A percentile compares a stretch with the other conserved stretches of the same genome.
These are phyloP conservation scores for Umbelopsis sp. DNA, from an alignment of 371 early-diverging fungal genomes.

Conservation along the genomic window DNA sequence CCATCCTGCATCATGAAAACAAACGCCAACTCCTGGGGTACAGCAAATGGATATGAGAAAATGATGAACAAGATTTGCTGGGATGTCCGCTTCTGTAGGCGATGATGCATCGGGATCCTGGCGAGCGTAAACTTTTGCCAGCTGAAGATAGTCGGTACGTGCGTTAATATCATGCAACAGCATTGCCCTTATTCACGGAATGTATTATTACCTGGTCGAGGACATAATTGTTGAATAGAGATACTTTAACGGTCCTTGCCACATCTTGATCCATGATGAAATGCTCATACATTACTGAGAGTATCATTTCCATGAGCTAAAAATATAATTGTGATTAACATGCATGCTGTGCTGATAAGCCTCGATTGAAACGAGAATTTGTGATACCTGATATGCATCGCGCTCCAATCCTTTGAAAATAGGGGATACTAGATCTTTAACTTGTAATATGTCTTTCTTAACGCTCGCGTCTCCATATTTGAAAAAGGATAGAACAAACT, in stretches of 20 bases:
- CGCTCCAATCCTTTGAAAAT: constrained; percentile 68
- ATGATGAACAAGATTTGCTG: constrained; percentile 67
- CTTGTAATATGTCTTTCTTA: constrained; percentile 71
- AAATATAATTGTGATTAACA: not conserved
- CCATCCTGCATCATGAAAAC: constrained; percentile 78
- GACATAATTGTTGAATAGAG: constrained; percentile 70
- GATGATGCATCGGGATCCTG: constrained; percentile 46
- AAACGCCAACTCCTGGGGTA: constrained; percentile 75
- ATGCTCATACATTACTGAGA: constrained; percentile 58
- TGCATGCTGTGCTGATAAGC: not conserved
- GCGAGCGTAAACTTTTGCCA: constrained; percentile 63
- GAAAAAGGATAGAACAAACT: constrained; percentile 79
- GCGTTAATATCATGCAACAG: not conserved
- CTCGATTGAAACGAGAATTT: not conserved
- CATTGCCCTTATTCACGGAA: not conserved
- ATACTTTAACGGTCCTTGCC: constrained; percentile 55
- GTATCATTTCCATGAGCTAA: constrained; percentile 64
- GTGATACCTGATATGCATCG: constrained; percentile 67
- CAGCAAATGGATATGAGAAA: constrained; percentile 79
- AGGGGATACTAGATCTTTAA: constrained; percentile 66
- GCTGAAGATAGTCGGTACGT: constrained; percentile 23
- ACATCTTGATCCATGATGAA: constrained; percentile 70
- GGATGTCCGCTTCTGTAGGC: constrained; percentile 43
- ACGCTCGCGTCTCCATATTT: constrained; percentile 66
- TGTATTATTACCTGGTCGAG: constrained; percentile 58